Evolutionary conservation across 2,329 filamentous ascomycete genomes (phyloP).

Genomic region (Grosmannia penicillata): DNA sequence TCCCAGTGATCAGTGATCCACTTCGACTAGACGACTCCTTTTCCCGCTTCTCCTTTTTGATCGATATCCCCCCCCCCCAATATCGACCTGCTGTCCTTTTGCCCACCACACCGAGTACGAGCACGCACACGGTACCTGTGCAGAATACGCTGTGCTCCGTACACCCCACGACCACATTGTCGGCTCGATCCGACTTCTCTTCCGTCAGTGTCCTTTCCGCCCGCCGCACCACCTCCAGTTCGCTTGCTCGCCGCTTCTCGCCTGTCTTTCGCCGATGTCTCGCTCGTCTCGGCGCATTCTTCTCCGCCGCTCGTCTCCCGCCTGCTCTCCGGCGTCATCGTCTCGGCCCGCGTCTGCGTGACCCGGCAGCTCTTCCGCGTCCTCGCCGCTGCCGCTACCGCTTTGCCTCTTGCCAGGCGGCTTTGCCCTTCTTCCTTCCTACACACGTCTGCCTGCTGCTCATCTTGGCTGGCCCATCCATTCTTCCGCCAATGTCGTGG

Average conservation of each 20-base stretch:
- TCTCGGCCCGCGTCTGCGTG: slow-evolving; percentile 7
- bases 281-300: slow-evolving; percentile 4
- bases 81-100: no score
- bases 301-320: background rate
- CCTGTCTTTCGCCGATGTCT: slow-evolving; percentile 9
- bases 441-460: background rate
- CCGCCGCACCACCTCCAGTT: background rate
- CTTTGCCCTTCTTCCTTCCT: background rate
- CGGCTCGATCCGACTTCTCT: no score
- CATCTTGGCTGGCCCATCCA: background rate
- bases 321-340: background rate
- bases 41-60: background rate
- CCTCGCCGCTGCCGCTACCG: background rate
- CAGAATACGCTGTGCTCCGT: no score
- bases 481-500: slow-evolving; percentile 47
- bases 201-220: background rate
- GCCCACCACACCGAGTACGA: no score
- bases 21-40: background rate
- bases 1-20: background rate
- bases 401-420: background rate
- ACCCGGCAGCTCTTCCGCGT: background rate
- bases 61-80: background rate
- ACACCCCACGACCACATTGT: no score
- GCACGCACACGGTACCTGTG: no score
- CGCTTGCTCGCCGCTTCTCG: background rate